Base-by-base conservation (phyloP, 1,284 basidiomycete genomes). In the Exobasidium rhododendri region DNA sequence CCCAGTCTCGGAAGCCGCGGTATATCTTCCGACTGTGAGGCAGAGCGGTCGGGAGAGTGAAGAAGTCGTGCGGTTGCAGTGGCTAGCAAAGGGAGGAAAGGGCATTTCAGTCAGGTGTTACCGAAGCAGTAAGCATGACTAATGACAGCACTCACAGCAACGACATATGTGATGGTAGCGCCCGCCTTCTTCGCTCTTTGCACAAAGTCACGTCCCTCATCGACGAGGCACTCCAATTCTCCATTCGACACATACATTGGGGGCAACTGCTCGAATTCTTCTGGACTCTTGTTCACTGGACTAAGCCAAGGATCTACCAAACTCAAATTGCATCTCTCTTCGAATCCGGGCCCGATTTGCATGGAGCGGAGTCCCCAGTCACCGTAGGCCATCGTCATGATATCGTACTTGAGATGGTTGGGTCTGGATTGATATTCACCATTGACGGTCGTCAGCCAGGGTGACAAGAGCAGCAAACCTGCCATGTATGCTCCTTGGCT, bases 321-420 rank as follows among this genome's bases (percentile, higher is more conserved):
- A 30, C 52, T n/a, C 13, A 64, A 56, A 17, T 66, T 56, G 45
- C 20, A 53, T 30, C 58, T 31, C 22, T 60, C 30, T 26, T 54
- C 44, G 32, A 49, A 54, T 31, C 55, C 47, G 20, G 59, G 62
- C 14, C 50, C 62, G 22, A 72, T 47, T 1, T 56, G 60, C 43
- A 66, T 64, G 2, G 66, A 63, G 10, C 63, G 50, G 20, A 71
- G 54, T 22, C 75, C 74, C 75, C 74, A 77, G 28, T 68, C 56
- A 31, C 65, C 64, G 55, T 74, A 78, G 13, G 54, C 31, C 11
- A 67, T 45, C 3, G 40, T 45, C 29, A 78, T 67, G 56, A 77
- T 74, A 58, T 78, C 75, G 54, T 61, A 66, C 30, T 43, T 49
- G n/a, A 71, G 64, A 40, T 70, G 67, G n/a, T 24, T 45, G 58